Percentiles rank a stretch among this genome's conserved stretches.
phyloP scores from a whole-genome alignment of 2,329 filamentous ascomycete genomes.

The Triangularia setosa region DNA sequence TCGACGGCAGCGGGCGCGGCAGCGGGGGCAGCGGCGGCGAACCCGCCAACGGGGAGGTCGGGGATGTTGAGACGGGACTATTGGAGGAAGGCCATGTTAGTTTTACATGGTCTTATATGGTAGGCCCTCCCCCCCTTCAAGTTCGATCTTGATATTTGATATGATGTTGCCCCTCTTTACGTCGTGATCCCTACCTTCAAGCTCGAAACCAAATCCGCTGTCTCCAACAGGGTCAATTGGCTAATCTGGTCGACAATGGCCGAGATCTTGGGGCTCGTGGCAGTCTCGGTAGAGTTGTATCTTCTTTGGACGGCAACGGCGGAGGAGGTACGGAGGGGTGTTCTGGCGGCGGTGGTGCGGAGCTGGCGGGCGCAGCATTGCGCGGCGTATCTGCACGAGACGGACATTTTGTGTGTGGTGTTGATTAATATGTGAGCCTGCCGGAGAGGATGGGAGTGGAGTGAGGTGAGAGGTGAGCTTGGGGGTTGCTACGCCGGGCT shows the following conservation, averaged over 20 bases:
- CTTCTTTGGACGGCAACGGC: slow-evolving; percentile 57
- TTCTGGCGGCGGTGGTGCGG: slow-evolving; percentile 38
- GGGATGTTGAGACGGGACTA: slow-evolving; percentile 95
- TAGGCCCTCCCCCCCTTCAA: not conserved
- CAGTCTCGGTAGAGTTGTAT: slow-evolving; percentile 84
- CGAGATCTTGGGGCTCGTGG: slow-evolving; percentile 93
- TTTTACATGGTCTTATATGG: not conserved
- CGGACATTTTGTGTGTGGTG: slow-evolving; percentile 48
- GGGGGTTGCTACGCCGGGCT: not conserved
- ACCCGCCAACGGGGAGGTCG: slow-evolving; percentile 91
- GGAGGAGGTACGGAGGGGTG: slow-evolving; percentile 35
- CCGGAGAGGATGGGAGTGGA: not conserved
- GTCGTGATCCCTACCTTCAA: slow-evolving; percentile 72
- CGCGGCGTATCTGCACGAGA: slow-evolving; percentile 60
- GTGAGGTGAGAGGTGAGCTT: not conserved
- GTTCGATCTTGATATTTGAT: not conserved
- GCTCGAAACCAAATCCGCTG: slow-evolving; percentile 87
- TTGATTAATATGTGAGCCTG: no score
- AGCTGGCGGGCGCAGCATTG: slow-evolving; percentile 62
- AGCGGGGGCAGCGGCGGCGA: slow-evolving; percentile 60
- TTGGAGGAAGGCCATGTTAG: not conserved
- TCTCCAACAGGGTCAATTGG: slow-evolving; percentile 95
- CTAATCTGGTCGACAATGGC: slow-evolving; percentile 98
- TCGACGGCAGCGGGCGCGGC: slow-evolving; percentile 64
- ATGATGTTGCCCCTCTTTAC: not conserved